phyloP scores from a whole-genome alignment of 2,329 filamentous ascomycete species.

The Fusarium sterilihyphosum region DNA sequence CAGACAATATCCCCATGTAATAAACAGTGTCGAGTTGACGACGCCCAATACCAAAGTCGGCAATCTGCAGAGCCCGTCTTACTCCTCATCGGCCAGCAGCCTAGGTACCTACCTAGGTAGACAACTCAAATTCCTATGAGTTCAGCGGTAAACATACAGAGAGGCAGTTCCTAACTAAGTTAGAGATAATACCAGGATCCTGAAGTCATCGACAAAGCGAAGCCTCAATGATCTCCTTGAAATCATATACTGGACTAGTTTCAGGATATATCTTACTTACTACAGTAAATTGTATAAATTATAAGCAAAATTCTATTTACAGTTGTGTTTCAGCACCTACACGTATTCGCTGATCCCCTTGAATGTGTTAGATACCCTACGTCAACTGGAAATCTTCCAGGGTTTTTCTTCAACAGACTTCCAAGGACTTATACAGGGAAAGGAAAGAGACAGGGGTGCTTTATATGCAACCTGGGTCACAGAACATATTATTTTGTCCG shows the following conservation, averaged over 20 bases:
- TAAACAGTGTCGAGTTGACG: not conserved
- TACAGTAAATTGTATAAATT: not conserved
- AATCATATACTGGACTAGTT: not conserved
- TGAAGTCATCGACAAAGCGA: not conserved
- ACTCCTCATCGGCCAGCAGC: slow-evolving; percentile 16
- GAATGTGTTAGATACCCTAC: not conserved
- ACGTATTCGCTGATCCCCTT: not conserved
- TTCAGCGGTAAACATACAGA: not conserved
- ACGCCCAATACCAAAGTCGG: not conserved
- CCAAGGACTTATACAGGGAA: not conserved
- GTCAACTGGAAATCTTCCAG: not conserved
- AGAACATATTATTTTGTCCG: not conserved
- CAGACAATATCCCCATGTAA: not conserved
- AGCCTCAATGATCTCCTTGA: too few relatives aligned
- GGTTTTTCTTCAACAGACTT: not conserved
- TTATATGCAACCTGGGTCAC: not conserved
- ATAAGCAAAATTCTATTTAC: too few relatives aligned
- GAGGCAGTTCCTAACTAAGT: not conserved
- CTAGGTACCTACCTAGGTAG: not conserved
- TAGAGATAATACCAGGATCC: not conserved
- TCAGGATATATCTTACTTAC: too few relatives aligned
- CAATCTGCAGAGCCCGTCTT: not conserved
- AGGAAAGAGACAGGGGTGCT: not conserved
- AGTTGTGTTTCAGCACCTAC: not conserved
- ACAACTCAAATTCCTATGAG: not conserved